These are phyloP conservation scores for Debaryomyces castellii DNA, from an alignment of 805 yeast species.

Conservation along the genomic window DNA sequence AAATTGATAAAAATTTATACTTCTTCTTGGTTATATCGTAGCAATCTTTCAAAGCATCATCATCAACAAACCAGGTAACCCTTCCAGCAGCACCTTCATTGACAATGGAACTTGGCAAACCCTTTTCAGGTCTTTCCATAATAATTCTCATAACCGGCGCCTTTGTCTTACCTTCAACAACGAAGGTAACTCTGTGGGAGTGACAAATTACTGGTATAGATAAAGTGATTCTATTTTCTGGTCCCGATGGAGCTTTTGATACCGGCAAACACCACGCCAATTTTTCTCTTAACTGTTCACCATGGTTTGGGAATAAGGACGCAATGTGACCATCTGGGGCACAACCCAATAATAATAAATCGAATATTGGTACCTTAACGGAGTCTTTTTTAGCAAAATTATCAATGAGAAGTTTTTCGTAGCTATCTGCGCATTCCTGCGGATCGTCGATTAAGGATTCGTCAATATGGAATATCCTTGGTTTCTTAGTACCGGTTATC, in stretches of 20 bases:
- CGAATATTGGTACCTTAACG: slow-evolving; percentile 93
- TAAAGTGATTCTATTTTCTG: slow-evolving; percentile 79
- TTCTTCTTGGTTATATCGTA: slow-evolving; percentile 66
- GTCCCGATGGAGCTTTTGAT: slow-evolving; percentile 87
- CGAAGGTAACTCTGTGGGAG: slow-evolving; percentile 88
- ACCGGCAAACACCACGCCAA: slow-evolving; percentile 96
- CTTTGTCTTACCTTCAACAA: slow-evolving; percentile 93
- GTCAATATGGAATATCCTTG: slow-evolving; percentile 81
- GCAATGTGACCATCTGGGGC: slow-evolving; percentile 99
- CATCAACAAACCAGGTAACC: slow-evolving; percentile 96
- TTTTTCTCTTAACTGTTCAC: slow-evolving; percentile 79
- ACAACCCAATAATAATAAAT: slow-evolving; percentile 86
- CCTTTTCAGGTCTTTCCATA: slow-evolving; percentile 96
- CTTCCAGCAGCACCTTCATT: slow-evolving; percentile 96
- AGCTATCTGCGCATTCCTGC: slow-evolving; percentile 90
- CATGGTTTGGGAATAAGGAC: slow-evolving; percentile 89
- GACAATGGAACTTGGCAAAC: slow-evolving; percentile 88
- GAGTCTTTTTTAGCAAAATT: slow-evolving; percentile 96
- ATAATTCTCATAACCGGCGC: slow-evolving; percentile 89
- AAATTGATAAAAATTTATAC: slow-evolving; percentile 54
- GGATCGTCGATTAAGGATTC: slow-evolving; percentile 72
- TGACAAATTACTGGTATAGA: slow-evolving; percentile 95
- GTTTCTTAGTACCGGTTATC: slow-evolving; percentile 54
- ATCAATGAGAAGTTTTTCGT: slow-evolving; percentile 80
- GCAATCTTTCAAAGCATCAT: slow-evolving; percentile 83